Percentiles rank a stretch among this genome's conserved stretches.
phyloP scores from a whole-genome alignment of 202 grass and related monocot genomes.

The Dendrocalamus latiflorus region DNA sequence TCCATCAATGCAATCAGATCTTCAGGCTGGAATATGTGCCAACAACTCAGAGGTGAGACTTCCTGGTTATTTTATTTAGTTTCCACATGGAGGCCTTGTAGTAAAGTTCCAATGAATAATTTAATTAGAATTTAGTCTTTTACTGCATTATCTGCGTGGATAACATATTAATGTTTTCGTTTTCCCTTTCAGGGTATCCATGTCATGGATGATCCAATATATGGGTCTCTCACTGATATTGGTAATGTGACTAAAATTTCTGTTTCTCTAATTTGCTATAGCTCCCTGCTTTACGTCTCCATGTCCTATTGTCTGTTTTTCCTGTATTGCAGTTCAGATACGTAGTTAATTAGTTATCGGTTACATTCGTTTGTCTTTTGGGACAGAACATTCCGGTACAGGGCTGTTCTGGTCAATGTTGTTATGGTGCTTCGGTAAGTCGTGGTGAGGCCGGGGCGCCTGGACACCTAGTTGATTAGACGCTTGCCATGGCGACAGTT shows the following conservation, averaged over 20 bases:
- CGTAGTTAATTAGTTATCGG: not conserved
- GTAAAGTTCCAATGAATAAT: conserved; percentile 6
- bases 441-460: too few relatives aligned
- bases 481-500: too few relatives aligned
- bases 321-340: conserved; percentile 4
- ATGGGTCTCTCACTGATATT: conserved; percentile 87
- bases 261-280: not conserved
- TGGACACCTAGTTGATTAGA: too few relatives aligned
- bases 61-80: conserved; percentile 9
- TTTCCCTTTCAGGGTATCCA: conserved; percentile 48
- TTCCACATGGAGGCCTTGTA: conserved; percentile 8
- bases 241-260: conserved; percentile 40
- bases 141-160: conserved; percentile 12
- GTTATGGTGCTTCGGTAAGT: too few relatives aligned
- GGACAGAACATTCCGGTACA: not conserved
- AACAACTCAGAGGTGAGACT: conserved; percentile 51
- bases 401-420: not conserved
- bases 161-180: conserved; percentile 13
- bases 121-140: not conserved
- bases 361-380: not conserved
- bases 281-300: not conserved
- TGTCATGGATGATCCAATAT: conserved; percentile 81
- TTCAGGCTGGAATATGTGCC: conserved; percentile 55
- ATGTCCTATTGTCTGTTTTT: not conserved
- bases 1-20: conserved; percentile 60